A percentile compares a stretch with the other conserved stretches of the same genome.
Evolutionary conservation across 108 stramenopile genomes (phyloP).

Genomic region (Hondaea fermentalgiana): DNA sequence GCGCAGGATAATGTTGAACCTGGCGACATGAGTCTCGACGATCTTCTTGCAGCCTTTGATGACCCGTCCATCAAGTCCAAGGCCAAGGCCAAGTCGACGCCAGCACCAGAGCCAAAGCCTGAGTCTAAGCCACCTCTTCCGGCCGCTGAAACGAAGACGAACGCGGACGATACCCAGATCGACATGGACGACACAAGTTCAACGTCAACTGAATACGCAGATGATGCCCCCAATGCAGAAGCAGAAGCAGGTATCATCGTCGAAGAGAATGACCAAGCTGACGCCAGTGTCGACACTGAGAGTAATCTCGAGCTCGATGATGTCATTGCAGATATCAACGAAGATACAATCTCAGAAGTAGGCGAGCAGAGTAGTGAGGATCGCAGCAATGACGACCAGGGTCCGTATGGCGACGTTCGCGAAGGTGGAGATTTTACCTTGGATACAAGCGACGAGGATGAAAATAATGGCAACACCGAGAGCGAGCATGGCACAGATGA

Average conservation of each 20-base stretch:
- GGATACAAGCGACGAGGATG: not conserved
- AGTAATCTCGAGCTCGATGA: too few relatives aligned
- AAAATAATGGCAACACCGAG: not conserved
- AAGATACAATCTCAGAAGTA: too few relatives aligned
- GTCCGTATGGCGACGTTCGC: not conserved
- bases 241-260: too few relatives aligned
- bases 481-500: not conserved
- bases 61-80: not conserved
- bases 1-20: not conserved
- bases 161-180: not conserved
- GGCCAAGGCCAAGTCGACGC: not conserved
- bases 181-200: not conserved
- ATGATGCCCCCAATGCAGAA: too few relatives aligned
- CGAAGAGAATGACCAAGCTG: too few relatives aligned
- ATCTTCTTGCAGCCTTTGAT: not conserved
- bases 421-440: not conserved
- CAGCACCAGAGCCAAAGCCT: not conserved
- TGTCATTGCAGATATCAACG: too few relatives aligned
- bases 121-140: not conserved
- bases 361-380: not conserved
- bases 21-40: slow-evolving; percentile 1
- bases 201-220: too few relatives aligned
- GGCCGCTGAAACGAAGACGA: not conserved
- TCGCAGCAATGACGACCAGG: not conserved
- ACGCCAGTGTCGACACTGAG: too few relatives aligned